Base-by-base conservation (phyloP, 176 grass and related monocot species). In the Juncus inflexus region DNA sequence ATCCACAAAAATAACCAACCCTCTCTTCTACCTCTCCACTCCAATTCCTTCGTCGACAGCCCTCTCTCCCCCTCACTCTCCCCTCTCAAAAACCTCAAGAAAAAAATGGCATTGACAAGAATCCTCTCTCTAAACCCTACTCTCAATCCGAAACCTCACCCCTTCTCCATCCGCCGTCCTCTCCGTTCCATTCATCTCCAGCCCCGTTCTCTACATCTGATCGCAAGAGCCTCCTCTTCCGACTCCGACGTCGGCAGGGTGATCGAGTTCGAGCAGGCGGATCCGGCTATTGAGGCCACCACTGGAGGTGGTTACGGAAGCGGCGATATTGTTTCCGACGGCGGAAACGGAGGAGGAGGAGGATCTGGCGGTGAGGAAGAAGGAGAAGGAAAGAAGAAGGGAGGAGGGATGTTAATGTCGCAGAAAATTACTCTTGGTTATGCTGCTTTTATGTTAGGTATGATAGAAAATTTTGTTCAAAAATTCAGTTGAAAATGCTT, bases 341-440 rank as follows among this genome's bases (percentile, higher is more conserved):
- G 82, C 8, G 58, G 75, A 0, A 77, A 61, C 6, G 63, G 78
- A 6, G 50, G 62, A 2, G 68, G 65, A 3, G 52, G 76, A 3
- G 61, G 13, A 0, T 40, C 53, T n/a, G 39, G 65, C 1, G 90
- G 47, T 12, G 85, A 52, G 10, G 71, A 54, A 5, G 45, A 16
- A n/a, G 71, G 40, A 9, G 79, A 63, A 67, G 81, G 70, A 42
- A 63, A 71, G 58, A 42, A 78, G 71, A 73, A 78, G 61, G 61
- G 15, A 11, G 64, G 67, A 37, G 81, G 74, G 8, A 74, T 96
- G 35, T 87, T 88, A 63, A 83, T 96, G 91, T 96, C 91, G 53
- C 87, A 96, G 87, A 90, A 96, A 64, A 63, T 96, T 58, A 96
- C 87, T 19, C 78, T 96, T 65, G 84, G 52, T 64, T 96, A 88